Evolutionary conservation across 2,329 filamentous ascomycete genomes (phyloP).

Genomic region (Aspergillus carbonarius): DNA sequence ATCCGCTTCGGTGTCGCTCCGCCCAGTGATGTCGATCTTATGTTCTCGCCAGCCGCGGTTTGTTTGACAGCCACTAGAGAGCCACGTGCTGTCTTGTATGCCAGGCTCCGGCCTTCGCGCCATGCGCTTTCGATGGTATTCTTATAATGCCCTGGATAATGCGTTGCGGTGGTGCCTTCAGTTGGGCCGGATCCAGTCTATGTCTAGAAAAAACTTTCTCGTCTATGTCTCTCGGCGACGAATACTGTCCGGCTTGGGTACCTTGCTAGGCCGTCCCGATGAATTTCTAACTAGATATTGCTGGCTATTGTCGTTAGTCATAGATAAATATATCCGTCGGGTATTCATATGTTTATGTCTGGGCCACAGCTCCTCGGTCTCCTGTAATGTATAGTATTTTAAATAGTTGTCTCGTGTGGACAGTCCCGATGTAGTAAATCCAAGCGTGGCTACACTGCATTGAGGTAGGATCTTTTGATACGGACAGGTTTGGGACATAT

Average conservation of each 20-base stretch:
- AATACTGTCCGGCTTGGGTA: background rate
- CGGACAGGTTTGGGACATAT: too few species aligned
- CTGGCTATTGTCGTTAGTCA: background rate
- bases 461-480: too few species aligned
- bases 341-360: background rate
- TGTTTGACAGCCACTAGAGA: background rate
- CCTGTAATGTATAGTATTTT: too few species aligned
- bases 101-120: background rate
- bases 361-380: too few species aligned
- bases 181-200: too few species aligned
- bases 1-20: background rate
- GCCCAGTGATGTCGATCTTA: background rate
- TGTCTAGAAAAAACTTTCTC: too few species aligned
- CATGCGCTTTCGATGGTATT: background rate
- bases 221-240: background rate
- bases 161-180: background rate
- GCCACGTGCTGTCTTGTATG: background rate
- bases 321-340: background rate
- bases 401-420: too few species aligned
- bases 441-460: too few species aligned
- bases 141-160: background rate
- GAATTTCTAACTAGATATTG: background rate
- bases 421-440: too few species aligned
- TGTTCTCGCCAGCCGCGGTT: background rate
- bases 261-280: background rate